Evolutionary conservation across 257 asterid genomes (phyloP).

Genomic region (Capsicum baccatum): DNA sequence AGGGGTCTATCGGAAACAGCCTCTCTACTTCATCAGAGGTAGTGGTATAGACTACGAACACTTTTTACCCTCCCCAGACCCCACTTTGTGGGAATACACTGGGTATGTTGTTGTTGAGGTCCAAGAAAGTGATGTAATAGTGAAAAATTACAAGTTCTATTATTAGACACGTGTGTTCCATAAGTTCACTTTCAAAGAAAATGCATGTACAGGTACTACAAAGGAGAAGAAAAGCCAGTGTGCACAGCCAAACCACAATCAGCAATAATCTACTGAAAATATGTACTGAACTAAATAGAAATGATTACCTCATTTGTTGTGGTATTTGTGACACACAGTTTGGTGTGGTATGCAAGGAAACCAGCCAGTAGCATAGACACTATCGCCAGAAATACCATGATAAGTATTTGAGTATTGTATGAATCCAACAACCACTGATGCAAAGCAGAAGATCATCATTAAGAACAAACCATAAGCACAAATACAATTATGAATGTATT

Average conservation of each 20-base stretch:
- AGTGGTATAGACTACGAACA: too few species aligned
- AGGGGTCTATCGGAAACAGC: too few species aligned
- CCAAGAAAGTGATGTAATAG: slow-evolving; percentile 20
- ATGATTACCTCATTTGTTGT: slow-evolving; percentile 89
- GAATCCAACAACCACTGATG: slow-evolving; percentile 90
- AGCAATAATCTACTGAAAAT: slow-evolving; percentile 7
- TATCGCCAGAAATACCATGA: slow-evolving; percentile 81
- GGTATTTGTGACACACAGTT: slow-evolving; percentile 86
- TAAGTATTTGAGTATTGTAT: slow-evolving; percentile 85
- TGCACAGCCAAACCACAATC: not conserved
- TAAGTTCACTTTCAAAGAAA: slow-evolving; percentile 15
- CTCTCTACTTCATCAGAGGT: too few species aligned
- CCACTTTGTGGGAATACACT: too few species aligned
- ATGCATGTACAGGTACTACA: not conserved
- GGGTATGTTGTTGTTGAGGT: too few species aligned
- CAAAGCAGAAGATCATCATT: slow-evolving; percentile 39
- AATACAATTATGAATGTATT: slow-evolving; percentile 12
- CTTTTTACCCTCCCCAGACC: too few species aligned
- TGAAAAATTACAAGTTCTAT: not conserved
- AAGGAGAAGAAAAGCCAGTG: slow-evolving; percentile 4
- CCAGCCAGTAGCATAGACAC: slow-evolving; percentile 80
- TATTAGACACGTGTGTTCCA: not conserved
- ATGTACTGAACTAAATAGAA: slow-evolving; percentile 18
- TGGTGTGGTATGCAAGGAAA: slow-evolving; percentile 87
- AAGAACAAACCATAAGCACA: slow-evolving; percentile 15